Evolutionary conservation across 768 basidiomycete genomes (phyloP), one percentile per base, ranked within the genome.

Genomic region (Termitomyces sp.): DNA sequence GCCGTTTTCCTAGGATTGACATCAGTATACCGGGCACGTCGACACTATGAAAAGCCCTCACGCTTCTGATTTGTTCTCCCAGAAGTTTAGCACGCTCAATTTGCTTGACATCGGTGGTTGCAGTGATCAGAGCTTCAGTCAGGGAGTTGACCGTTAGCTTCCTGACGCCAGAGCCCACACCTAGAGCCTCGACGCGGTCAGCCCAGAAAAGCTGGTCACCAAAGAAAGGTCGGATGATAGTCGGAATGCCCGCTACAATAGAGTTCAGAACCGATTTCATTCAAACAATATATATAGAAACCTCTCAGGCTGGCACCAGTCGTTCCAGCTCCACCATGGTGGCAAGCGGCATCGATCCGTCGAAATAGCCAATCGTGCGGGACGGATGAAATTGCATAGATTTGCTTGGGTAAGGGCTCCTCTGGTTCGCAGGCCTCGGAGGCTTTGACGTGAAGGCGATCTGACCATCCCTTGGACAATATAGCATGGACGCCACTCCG

Each of bases 171-270:
- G 87, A 81, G 47, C 96, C 97, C 51, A 98, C 85, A 39, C 95
- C 95, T 44, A 99, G 81, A 2, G 95, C 93, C 71, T 97, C 94
- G n/a, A 98, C 93, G 31, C 96, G 88, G 72, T 99, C 93, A 3
- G 93, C 93, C 94, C 94, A 98, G 75, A 98, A 96, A 70, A 89
- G 93, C 67, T 98, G 95, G 70, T 98, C 95, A 2, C 97, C 96
- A 66, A 98, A 99, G 82, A 98, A 99, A 0, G 97, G 96, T 62
- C 87, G 88, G 69, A 98, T 93, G 66, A 99, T 90, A 1, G 95
- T 98, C 1, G 97, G 96, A 54, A 94, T 90, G 8, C 93, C 94
- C 60, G 93, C 93, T 91, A 65, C 8, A 62, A 58, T 49, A 50
- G 11, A 16, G 2, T 49, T 55, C 46, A 44, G 12, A 22, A 27